Percentiles rank a stretch among this genome's conserved stretches.
phyloP scores from a whole-genome alignment of 2,329 filamentous ascomycete genomes.

The Apiospora aurea region DNA sequence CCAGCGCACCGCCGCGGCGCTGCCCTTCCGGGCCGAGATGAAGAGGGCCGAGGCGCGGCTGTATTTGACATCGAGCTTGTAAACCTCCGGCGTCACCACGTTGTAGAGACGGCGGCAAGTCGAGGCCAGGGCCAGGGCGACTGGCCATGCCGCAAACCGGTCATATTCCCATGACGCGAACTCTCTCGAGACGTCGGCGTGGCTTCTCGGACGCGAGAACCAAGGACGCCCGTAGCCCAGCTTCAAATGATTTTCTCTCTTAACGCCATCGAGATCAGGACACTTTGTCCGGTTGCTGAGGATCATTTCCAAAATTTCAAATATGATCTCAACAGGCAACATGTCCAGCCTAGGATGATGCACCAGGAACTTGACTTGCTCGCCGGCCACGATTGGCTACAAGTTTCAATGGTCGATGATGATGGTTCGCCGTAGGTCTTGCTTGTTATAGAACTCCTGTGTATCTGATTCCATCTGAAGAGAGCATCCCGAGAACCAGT shows the following conservation, averaged over 20 bases:
- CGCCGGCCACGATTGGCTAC: too few relatives aligned
- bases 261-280: not conserved
- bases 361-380: not conserved
- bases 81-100: not conserved
- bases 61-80: not conserved
- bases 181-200: too few relatives aligned
- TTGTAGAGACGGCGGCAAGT: constrained; percentile 1
- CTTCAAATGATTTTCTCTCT: too few relatives aligned
- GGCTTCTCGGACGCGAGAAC: too few relatives aligned
- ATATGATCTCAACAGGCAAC: not conserved
- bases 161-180: not conserved
- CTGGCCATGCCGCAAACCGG: not conserved
- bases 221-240: too few relatives aligned
- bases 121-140: not conserved
- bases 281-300: not conserved
- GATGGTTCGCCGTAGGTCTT: too few relatives aligned
- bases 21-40: not conserved
- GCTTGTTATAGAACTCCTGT: too few relatives aligned
- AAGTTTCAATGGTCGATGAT: too few relatives aligned
- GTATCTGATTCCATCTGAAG: too few relatives aligned
- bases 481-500: too few relatives aligned
- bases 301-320: not conserved
- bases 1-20: not conserved
- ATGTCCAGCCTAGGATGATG: not conserved
- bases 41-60: not conserved